Base-by-base conservation (phyloP, 2,329 filamentous ascomycete genomes). In the Ascochyta pisi region DNA sequence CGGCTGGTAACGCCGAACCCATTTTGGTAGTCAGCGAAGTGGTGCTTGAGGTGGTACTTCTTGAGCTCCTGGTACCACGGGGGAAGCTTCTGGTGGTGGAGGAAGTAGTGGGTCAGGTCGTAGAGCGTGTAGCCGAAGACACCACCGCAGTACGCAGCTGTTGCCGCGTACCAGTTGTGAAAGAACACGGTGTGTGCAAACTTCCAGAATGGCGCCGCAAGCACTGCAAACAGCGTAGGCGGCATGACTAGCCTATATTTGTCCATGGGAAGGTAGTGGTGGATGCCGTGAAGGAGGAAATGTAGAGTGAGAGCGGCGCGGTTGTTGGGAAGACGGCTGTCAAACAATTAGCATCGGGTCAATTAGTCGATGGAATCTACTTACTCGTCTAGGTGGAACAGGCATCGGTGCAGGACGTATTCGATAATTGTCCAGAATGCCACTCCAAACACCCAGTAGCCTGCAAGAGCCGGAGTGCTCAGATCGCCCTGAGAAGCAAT, bases 181-280 rank as follows among this genome's bases (percentile, higher is more conserved):
- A 80, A 89, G 76, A 99, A 92, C 50, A 98, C 72, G 2, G 82
- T 66, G 66, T 97, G 94, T 0, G 95, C 91, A 46, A 99, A 81
- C 76, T 91, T 91, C 89, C 91, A 99, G 81, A 98, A 98, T 0
- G 95, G 95, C 0, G 85, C 83, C 6, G 94, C 94, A 19, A 99
- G 87, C 12, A 85, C 83, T 23, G 94, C 60, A 73, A 99, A 98
- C 3, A 99, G 82, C 0, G 91, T 86, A 0, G 95, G 95, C 1
- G 95, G 95, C 95, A 99, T 98, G 63, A 99, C 95, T 9, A 99
- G 88, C 58, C 95, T 89, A 69, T 96, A 94, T 73, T 89, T 94
- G 80, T 99, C 95, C 95, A 99, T 98, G n/a, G 95, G 95, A 4
- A 99, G 85, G 77, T 98, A 99, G 78, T 99, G 95, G 73, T 99